Percentiles rank a stretch among this genome's conserved stretches.
Evolutionary conservation across 805 yeast genomes (phyloP).

Genomic region (Saccharomyces mikatae): DNA sequence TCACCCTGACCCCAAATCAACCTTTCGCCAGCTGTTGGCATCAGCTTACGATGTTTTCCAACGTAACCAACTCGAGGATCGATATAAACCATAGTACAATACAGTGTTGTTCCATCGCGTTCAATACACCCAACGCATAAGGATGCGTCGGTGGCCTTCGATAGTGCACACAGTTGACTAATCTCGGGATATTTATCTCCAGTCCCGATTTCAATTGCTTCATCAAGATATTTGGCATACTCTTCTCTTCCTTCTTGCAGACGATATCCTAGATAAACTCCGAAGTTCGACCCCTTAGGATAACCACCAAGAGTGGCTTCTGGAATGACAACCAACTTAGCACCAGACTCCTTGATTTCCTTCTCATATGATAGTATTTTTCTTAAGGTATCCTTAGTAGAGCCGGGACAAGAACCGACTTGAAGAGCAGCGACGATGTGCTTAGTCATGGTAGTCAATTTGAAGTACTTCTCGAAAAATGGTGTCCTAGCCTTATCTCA

Average conservation of each 20-base stretch:
- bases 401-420: slow-evolving; percentile 34
- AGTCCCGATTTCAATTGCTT: slow-evolving; percentile 32
- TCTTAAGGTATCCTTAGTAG: slow-evolving; percentile 32
- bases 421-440: slow-evolving; percentile 38
- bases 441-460: slow-evolving; percentile 19
- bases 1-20: slow-evolving; percentile 42
- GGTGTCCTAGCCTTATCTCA: not conserved
- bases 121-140: slow-evolving; percentile 37
- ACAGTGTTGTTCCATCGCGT: slow-evolving; percentile 32
- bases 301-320: slow-evolving; percentile 42
- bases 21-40: slow-evolving; percentile 40
- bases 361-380: slow-evolving; percentile 34
- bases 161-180: slow-evolving; percentile 28
- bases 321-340: slow-evolving; percentile 37
- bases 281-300: slow-evolving; percentile 39
- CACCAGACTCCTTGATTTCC: slow-evolving; percentile 28
- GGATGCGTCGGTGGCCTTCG: slow-evolving; percentile 31
- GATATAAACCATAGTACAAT: slow-evolving; percentile 36
- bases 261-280: slow-evolving; percentile 37
- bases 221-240: slow-evolving; percentile 31
- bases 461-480: not conserved
- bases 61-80: slow-evolving; percentile 34
- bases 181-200: slow-evolving; percentile 27
- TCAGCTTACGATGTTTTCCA: slow-evolving; percentile 37
- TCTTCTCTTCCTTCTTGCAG: slow-evolving; percentile 36